phyloP scores from a whole-genome alignment of 768 basidiomycete genomes.

The Suillus placidus region DNA sequence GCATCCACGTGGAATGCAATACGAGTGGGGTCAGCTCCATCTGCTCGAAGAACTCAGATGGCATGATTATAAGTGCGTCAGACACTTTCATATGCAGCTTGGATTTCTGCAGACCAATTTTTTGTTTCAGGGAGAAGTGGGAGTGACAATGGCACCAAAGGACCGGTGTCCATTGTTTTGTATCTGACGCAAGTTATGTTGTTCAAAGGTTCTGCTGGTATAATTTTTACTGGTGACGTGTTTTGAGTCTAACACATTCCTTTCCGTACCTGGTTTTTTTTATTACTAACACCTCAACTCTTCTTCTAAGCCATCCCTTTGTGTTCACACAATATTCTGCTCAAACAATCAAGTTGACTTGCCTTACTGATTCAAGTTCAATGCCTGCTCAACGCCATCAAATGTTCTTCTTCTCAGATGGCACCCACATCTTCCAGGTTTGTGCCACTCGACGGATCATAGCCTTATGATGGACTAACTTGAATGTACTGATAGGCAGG shows the following conservation, averaged over 20 bases:
- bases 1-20: conserved; percentile 22
- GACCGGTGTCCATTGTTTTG: background rate
- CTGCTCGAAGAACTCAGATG: conserved; percentile 8
- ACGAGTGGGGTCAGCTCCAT: conserved; percentile 17
- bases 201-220: background rate
- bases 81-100: conserved; percentile 16
- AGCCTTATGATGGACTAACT: too few species aligned
- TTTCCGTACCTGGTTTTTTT: conserved; percentile 4
- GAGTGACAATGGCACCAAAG: conserved; percentile 9
- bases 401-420: conserved; percentile 14
- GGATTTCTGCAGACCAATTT: conserved; percentile 16
- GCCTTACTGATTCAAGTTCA: too few species aligned
- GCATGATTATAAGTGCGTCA: conserved; percentile 14
- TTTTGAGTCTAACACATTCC: background rate
- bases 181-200: too few species aligned
- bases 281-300: conserved; percentile 9
- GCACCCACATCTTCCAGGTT: too few species aligned
- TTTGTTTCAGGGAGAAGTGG: conserved; percentile 15
- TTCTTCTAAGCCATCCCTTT: background rate
- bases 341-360: background rate
- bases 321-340: background rate
- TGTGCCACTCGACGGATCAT: too few species aligned
- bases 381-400: background rate
- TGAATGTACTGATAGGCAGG: too few species aligned
- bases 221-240: background rate